phyloP scores from a whole-genome alignment of 306 rosid species.

The Coriaria nepalensis region DNA sequence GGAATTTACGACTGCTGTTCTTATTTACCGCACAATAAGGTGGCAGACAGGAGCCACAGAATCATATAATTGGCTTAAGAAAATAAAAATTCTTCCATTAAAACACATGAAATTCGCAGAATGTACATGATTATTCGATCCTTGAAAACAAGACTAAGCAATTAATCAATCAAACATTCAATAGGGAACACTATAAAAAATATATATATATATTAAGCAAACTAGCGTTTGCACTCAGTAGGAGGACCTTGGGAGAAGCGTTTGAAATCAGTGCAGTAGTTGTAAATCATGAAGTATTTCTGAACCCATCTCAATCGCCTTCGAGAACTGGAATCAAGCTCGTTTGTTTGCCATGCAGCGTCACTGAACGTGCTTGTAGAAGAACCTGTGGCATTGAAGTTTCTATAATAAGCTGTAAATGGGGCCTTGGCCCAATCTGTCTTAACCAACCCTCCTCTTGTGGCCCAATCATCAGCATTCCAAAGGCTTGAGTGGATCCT shows the following conservation, averaged over 20 bases:
- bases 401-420: conserved; percentile 68
- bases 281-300: conserved; percentile 75
- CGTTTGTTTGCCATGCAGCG: conserved; percentile 30
- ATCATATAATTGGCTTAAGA: no score
- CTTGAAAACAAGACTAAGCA: no score
- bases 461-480: conserved; percentile 25
- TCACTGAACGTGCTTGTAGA: conserved; percentile 27
- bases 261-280: conserved; percentile 60
- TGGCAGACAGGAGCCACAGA: no score
- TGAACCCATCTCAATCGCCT: conserved; percentile 82
- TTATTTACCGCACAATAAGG: no score
- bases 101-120: no score
- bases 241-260: conserved; percentile 69
- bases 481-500: conserved; percentile 64
- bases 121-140: no score
- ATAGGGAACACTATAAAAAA: no score
- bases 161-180: no score
- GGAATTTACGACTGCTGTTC: no score
- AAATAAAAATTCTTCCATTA: no score
- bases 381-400: conserved; percentile 38
- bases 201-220: no score
- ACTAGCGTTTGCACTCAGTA: conserved; percentile 33
- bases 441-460: conserved; percentile 75
- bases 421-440: conserved; percentile 83
- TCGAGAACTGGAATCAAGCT: conserved; percentile 52